These are phyloP conservation scores for Claviceps capensis DNA, from an alignment of 2,329 filamentous ascomycete genomes.

Conservation along the genomic window DNA sequence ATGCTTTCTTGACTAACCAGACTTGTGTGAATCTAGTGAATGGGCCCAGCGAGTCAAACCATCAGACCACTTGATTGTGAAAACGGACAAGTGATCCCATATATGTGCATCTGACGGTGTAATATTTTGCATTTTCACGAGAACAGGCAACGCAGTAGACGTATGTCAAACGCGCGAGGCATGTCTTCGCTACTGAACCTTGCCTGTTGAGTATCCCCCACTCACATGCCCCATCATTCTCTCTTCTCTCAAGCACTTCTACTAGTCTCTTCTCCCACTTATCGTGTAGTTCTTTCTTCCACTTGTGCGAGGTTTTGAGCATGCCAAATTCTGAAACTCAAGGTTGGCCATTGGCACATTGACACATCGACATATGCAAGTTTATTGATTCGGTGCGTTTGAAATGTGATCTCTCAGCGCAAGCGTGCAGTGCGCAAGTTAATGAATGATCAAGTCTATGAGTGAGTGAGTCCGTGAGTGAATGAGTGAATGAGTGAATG, in stretches of 20 bases:
- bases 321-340: not conserved
- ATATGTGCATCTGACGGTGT: not conserved
- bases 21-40: slow-evolving; percentile 29
- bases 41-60: slow-evolving; percentile 54
- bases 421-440: not conserved
- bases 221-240: not conserved
- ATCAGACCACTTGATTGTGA: slow-evolving; percentile 48
- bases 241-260: not conserved
- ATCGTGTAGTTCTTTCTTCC: not conserved
- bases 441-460: not conserved
- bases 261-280: not conserved
- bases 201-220: not conserved
- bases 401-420: not conserved
- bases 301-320: not conserved
- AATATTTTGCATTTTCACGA: not conserved
- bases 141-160: not conserved
- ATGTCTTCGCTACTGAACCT: not conserved
- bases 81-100: slow-evolving; percentile 23
- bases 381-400: not conserved
- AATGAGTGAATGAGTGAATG: not conserved
- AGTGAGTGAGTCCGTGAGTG: not conserved
- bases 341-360: not conserved
- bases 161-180: not conserved
- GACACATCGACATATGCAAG: not conserved
- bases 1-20: slow-evolving; percentile 13